These are phyloP conservation scores for Tilletia caries DNA, from an alignment of 1,284 basidiomycete genomes.

Conservation along the genomic window DNA sequence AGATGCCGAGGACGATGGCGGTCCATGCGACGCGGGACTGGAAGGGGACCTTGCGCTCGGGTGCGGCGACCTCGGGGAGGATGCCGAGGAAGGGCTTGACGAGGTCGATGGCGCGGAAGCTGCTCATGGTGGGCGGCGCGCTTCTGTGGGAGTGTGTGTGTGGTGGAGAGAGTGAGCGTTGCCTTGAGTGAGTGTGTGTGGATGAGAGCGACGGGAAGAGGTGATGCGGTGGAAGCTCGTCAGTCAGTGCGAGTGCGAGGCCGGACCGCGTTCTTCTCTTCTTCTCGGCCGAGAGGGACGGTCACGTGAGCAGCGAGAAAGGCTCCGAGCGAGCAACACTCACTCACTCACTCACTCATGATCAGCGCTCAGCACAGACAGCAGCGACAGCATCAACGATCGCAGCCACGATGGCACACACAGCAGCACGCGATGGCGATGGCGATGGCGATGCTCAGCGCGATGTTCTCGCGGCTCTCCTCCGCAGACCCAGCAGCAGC, in stretches of 20 bases:
- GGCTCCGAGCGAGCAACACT: constrained; percentile 3
- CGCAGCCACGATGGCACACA: not conserved
- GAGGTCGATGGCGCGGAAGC: constrained; percentile 50
- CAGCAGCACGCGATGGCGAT: no score
- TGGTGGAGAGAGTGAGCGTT: not conserved
- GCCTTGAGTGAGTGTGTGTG: not conserved
- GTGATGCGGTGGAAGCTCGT: constrained; percentile 2
- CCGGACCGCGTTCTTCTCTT: not conserved
- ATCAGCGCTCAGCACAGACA: no score
- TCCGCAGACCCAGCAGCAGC: constrained; percentile 2
- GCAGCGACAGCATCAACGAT: not conserved
- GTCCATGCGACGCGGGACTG: constrained; percentile 52
- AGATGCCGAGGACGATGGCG: constrained; percentile 52
- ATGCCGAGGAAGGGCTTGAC: constrained; percentile 53
- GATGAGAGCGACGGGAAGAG: not conserved
- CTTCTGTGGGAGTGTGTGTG: not conserved
- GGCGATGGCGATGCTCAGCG: not conserved
- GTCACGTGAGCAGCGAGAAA: not conserved
- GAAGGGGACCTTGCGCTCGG: constrained; percentile 52
- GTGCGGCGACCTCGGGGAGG: constrained; percentile 52
- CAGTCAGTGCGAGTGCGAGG: no score
- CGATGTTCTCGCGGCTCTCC: not conserved
- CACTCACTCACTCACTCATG: not conserved
- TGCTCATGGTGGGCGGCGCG: not conserved
- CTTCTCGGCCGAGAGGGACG: not conserved